These are phyloP conservation scores for Coemansia reversa DNA, from an alignment of 192 early-diverging fungal species.

Conservation along the genomic window DNA sequence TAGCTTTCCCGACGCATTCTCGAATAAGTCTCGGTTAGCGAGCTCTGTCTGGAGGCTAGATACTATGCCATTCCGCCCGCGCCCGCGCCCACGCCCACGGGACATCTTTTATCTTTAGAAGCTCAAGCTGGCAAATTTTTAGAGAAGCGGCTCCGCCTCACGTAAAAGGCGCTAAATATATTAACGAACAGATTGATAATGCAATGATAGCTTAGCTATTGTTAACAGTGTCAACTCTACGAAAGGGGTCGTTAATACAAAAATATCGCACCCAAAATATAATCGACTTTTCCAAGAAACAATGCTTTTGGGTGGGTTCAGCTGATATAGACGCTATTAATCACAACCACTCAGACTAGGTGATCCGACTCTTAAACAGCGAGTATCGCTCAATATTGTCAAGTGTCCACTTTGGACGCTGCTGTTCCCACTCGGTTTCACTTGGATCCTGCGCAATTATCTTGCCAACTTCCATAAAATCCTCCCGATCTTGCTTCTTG, in stretches of 20 bases:
- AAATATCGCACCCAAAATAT: not conserved
- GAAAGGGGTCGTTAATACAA: not conserved
- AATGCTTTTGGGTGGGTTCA: constrained; percentile 3
- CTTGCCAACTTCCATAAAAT: constrained; percentile 38
- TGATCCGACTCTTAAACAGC: constrained; percentile 88
- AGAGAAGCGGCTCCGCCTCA: not conserved
- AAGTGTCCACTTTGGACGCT: constrained; percentile 63
- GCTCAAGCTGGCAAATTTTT: not conserved
- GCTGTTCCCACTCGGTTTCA: constrained; percentile 54
- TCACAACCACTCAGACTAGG: constrained; percentile 39
- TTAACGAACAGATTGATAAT: not conserved
- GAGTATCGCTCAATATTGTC: constrained; percentile 89
- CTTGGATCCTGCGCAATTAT: constrained; percentile 35
- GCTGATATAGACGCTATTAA: not conserved
- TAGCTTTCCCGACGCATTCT: constrained; percentile 10
- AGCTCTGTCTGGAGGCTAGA: constrained; percentile 50
- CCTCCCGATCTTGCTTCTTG: constrained; percentile 51
- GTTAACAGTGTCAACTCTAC: constrained; percentile 1
- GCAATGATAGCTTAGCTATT: not conserved
- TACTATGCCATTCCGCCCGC: constrained; percentile 37
- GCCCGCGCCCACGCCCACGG: constrained; percentile 42
- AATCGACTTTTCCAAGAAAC: not conserved
- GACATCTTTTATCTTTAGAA: constrained; percentile 6
- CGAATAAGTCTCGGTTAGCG: constrained; percentile 23
- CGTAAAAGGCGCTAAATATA: not conserved